These are phyloP conservation scores for Macrolepiota albuminosa DNA, from an alignment of 768 basidiomycete genomes.

Conservation along the genomic window DNA sequence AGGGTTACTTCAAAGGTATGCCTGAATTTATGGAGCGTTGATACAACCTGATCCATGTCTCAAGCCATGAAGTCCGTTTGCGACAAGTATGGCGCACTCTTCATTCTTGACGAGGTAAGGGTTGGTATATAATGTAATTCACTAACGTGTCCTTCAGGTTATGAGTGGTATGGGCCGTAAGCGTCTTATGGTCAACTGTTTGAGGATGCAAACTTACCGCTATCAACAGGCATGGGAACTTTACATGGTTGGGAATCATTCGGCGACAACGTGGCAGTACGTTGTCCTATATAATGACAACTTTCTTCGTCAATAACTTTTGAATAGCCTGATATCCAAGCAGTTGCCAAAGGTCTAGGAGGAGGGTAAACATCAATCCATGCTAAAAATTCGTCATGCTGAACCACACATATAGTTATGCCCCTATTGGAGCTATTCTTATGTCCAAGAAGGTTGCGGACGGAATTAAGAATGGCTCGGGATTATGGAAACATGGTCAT, in stretches of 20 bases:
- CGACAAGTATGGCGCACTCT: slow-evolving; percentile 68
- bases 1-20: slow-evolving; percentile 70
- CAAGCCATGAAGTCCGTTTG: slow-evolving; percentile 77
- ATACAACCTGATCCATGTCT: not conserved
- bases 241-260: slow-evolving; percentile 83
- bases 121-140: not conserved
- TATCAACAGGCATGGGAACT: slow-evolving; percentile 72
- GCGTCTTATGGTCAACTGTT: slow-evolving; percentile 22
- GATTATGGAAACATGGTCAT: slow-evolving; percentile 80
- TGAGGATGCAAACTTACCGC: not conserved
- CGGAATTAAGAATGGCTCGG: slow-evolving; percentile 64
- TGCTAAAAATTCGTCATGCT: not conserved
- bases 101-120: slow-evolving; percentile 79
- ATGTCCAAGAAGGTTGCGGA: slow-evolving; percentile 67
- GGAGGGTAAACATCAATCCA: slow-evolving; percentile 56
- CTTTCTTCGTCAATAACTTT: not conserved
- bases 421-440: slow-evolving; percentile 76
- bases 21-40: not conserved
- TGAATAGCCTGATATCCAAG: slow-evolving; percentile 65
- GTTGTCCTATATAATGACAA: slow-evolving; percentile 8
- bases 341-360: slow-evolving; percentile 85
- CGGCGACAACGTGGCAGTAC: slow-evolving; percentile 62
- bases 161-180: slow-evolving; percentile 90
- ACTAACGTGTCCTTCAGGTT: slow-evolving; percentile 30
- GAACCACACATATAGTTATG: slow-evolving; percentile 49